Evolutionary conservation across 352 stramenopile genomes (phyloP).

Genomic region (Pelagophyceae sp.): DNA sequence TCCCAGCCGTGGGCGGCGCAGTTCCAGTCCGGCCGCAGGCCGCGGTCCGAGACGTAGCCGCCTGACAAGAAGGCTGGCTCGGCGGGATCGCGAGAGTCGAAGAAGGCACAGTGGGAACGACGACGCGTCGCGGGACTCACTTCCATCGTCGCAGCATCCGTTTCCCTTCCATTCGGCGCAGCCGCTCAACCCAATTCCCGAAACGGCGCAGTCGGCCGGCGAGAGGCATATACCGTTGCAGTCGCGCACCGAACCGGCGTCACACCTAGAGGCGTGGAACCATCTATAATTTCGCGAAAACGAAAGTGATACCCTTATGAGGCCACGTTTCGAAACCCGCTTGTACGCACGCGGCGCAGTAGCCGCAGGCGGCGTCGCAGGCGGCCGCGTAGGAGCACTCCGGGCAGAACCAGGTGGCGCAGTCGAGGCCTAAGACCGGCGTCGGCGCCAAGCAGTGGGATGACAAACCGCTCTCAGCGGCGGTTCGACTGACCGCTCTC

Average conservation of each 20-base stretch:
- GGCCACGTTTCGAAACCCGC: no score
- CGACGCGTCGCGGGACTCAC: background rate
- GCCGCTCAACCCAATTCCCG: slow-evolving; percentile 3
- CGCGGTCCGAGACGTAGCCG: slow-evolving; percentile 24
- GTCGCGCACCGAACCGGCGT: slow-evolving; percentile 21
- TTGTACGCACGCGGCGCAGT: background rate
- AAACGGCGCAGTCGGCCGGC: slow-evolving; percentile 3
- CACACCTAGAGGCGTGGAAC: slow-evolving; percentile 9
- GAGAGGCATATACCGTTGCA: slow-evolving; percentile 24
- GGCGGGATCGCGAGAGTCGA: background rate
- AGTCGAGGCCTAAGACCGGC: background rate
- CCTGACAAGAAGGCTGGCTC: no score
- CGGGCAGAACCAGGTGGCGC: slow-evolving; percentile 19
- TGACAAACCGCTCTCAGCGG: no score
- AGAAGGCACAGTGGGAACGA: background rate
- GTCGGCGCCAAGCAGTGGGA: no score
- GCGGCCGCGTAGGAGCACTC: slow-evolving; percentile 15
- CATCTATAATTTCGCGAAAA: no score
- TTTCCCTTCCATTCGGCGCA: slow-evolving; percentile 29
- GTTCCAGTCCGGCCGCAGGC: slow-evolving; percentile 26
- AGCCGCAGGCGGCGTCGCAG: slow-evolving; percentile 20
- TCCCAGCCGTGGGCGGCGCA: slow-evolving; percentile 29
- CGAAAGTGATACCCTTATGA: no score
- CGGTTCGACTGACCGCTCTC: background rate
- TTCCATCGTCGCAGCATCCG: slow-evolving; percentile 29